These are phyloP conservation scores for Ajuga chamaepitys DNA, from an alignment of 257 asterid genomes.

Conservation along the genomic window DNA sequence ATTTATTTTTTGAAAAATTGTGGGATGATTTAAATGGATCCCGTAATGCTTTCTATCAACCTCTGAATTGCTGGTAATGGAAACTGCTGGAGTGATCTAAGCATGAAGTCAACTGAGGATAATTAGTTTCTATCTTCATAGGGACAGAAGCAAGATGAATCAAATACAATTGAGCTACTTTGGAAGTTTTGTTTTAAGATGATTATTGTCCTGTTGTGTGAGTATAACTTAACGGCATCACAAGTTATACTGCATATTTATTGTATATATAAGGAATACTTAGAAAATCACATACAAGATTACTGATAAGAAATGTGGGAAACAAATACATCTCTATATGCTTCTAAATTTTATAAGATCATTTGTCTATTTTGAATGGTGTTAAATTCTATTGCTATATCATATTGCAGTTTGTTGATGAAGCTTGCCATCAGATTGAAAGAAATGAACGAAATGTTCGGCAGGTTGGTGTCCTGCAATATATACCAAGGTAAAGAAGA, in stretches of 20 bases:
- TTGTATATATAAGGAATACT: not conserved
- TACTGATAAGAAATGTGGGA: conserved; percentile 1
- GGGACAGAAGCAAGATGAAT: not conserved
- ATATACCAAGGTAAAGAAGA: conserved; percentile 69
- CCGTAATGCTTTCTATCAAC: not conserved
- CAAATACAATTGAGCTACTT: not conserved
- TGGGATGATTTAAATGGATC: not conserved
- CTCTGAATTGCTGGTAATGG: not conserved
- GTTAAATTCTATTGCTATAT: conserved; percentile 11
- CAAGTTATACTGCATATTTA: not conserved
- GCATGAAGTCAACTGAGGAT: conserved; percentile 3
- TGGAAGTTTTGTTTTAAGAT: not conserved
- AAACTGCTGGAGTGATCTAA: not conserved
- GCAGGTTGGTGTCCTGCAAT: conserved; percentile 78
- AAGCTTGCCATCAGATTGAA: conserved; percentile 94
- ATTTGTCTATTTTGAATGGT: not conserved
- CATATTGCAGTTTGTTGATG: conserved; percentile 79
- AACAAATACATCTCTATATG: not conserved
- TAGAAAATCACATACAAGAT: conserved; percentile 5
- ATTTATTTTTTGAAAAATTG: not conserved
- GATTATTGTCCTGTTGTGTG: not conserved
- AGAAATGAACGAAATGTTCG: conserved; percentile 76
- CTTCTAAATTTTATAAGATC: not conserved
- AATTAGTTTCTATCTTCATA: not conserved
- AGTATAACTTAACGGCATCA: not conserved